phyloP scores from a whole-genome alignment of 257 asterid species.

The Leonotis leonurus region DNA sequence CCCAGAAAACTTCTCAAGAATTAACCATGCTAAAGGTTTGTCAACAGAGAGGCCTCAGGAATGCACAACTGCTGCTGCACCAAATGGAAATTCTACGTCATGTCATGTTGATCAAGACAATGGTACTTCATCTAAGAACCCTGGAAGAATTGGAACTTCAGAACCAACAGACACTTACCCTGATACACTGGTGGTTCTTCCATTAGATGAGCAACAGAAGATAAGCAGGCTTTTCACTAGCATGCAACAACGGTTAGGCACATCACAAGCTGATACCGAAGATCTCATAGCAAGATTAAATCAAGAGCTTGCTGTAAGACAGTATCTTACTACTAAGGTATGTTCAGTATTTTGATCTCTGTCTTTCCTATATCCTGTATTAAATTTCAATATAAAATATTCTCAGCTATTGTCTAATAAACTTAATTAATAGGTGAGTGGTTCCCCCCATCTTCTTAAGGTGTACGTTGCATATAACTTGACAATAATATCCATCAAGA shows the following conservation, averaged over 20 bases:
- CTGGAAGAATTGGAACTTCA: conserved; percentile 30
- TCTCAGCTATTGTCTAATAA: neutral
- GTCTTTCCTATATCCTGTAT: neutral
- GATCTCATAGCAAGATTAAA: conserved; percentile 46
- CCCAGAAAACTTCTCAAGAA: neutral
- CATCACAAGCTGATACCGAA: conserved; percentile 46
- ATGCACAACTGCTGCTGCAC: conserved; percentile 14
- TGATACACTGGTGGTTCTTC: conserved; percentile 30
- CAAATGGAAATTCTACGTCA: conserved; percentile 10
- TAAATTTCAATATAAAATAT: neutral
- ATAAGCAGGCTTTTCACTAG: conserved; percentile 34
- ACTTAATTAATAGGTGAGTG: neutral
- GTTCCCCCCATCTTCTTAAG: neutral
- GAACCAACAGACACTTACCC: conserved; percentile 9
- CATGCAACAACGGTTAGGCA: conserved; percentile 34
- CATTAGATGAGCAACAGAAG: conserved; percentile 36
- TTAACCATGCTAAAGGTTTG: conserved; percentile 8
- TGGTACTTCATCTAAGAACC: conserved; percentile 19
- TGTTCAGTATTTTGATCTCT: neutral
- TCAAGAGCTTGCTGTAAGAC: conserved; percentile 54
- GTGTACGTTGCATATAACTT: neutral
- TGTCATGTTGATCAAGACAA: conserved; percentile 9
- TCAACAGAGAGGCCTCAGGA: conserved; percentile 17
- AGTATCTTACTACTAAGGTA: conserved; percentile 52
- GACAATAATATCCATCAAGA: neutral